These are phyloP conservation scores for Lasiodiplodia citricola DNA, from an alignment of 2,329 filamentous ascomycete genomes.

Conservation along the genomic window DNA sequence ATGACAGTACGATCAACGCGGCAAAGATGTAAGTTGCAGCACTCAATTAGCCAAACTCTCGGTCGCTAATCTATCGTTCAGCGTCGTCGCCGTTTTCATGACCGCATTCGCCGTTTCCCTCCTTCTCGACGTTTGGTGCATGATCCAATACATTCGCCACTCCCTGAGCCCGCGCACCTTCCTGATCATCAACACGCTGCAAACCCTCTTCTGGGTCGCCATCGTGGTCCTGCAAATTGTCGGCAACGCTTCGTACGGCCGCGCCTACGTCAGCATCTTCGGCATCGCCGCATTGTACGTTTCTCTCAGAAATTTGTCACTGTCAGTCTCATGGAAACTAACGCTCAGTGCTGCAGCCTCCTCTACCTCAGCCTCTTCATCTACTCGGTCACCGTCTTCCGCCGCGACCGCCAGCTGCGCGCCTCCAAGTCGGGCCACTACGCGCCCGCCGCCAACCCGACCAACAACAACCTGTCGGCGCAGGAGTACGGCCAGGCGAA, in stretches of 20 bases:
- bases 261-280: slow-evolving; percentile 35
- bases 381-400: slow-evolving; percentile 17
- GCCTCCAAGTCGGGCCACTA: neutral
- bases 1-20: neutral
- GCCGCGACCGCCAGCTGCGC: neutral
- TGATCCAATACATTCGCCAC: slow-evolving; percentile 41
- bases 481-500: slow-evolving; percentile 9
- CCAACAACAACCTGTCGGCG: neutral
- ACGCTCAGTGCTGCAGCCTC: neutral
- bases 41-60: too few relatives aligned
- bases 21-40: neutral
- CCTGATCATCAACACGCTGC: slow-evolving; percentile 43
- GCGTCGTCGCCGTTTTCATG: slow-evolving; percentile 40
- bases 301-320: neutral
- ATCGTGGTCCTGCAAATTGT: slow-evolving; percentile 41
- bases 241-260: slow-evolving; percentile 30
- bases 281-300: slow-evolving; percentile 43
- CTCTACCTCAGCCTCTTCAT: slow-evolving; percentile 24
- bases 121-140: slow-evolving; percentile 41
- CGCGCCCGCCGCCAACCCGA: slow-evolving; percentile 10
- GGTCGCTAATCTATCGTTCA: slow-evolving; percentile 33
- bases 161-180: slow-evolving; percentile 40
- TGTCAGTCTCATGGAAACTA: neutral
- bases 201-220: slow-evolving; percentile 42
- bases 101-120: slow-evolving; percentile 41